Percentiles rank a stretch among this genome's conserved stretches.
These are phyloP conservation scores for Penicillium psychrosexuale DNA, from an alignment of 2,329 filamentous ascomycete species.

Conservation along the genomic window DNA sequence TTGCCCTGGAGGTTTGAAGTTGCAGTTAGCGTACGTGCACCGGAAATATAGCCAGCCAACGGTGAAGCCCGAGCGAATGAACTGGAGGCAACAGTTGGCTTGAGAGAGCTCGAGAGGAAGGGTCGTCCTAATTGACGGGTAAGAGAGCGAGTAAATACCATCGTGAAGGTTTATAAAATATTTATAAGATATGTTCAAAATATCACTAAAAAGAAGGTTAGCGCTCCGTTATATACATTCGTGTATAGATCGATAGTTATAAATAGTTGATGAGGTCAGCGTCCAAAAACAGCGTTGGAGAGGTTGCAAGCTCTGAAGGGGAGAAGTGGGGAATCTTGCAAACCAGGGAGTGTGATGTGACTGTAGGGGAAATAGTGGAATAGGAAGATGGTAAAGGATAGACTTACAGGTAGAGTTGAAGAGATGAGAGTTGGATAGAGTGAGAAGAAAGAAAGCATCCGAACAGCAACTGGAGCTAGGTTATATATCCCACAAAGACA, in stretches of 20 bases:
- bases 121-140: constrained; percentile 55
- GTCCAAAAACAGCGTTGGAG: constrained; percentile 15
- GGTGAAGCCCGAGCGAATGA: constrained; percentile 36
- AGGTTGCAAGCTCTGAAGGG: constrained; percentile 3
- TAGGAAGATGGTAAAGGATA: not conserved
- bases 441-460: not conserved
- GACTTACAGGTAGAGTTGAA: not conserved
- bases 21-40: constrained; percentile 61
- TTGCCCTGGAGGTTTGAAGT: constrained; percentile 79
- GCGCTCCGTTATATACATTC: constrained; percentile 2
- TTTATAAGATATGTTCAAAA: constrained; percentile 8
- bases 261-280: constrained; percentile 5
- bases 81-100: constrained; percentile 16
- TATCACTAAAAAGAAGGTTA: constrained; percentile 7
- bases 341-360: not conserved
- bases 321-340: constrained; percentile 17
- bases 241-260: not conserved
- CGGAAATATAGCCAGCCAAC: constrained; percentile 44
- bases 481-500: constrained; percentile 4
- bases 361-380: not conserved
- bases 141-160: constrained; percentile 63
- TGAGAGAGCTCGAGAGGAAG: constrained; percentile 45
- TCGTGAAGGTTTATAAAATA: constrained; percentile 39
- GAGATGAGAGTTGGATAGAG: not conserved
- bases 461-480: not conserved